Base-by-base conservation (phyloP, 2,329 filamentous ascomycete species). In the Fusarium sp. region DNA sequence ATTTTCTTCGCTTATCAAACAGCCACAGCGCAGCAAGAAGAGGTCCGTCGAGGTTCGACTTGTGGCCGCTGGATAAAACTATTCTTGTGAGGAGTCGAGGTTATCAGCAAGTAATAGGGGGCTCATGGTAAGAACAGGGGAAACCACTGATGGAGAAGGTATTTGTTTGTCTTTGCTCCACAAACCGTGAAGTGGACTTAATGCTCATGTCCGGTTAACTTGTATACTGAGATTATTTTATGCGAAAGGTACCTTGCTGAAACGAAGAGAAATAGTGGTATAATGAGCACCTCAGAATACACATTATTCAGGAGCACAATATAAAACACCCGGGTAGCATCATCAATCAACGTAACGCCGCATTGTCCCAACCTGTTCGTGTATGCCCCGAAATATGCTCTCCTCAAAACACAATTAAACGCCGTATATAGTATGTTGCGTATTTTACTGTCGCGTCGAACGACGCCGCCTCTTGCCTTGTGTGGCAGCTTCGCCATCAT, bases 401-500 rank as follows among this genome's bases (percentile, higher is more conserved):
- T 40, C 51, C 36, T 47, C 18, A 14, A 40, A 58, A 36, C 25
- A 45, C 48, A 47, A 37, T 56, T 48, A 42, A 72, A 74, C 72
- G 64, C 66, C 72, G 37, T 46, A 47, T 45, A 25, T 47, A 35
- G 36, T 50, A 50, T 43, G 48, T 39, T 43, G 48, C 27, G 43
- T 25, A 39, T 50, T 31, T 58, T 65, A 72, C 59, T 63, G 50
- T 29, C 60, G 67, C 21, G 45, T 45, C 15, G 65, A 72, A 25
- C 69, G 69, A 23, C 73, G 64, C 25, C 66, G 66, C 43, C 63
- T 70, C 52, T 72, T 74, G 41, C 71, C 67, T 33, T 74, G 67
- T 8, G 58, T 52, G 13, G 63, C 46, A 21, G 39, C 29, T 1
- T 72, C 69, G 20, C 53, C 61, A 5, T 72, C 78, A 11, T 80